Conservation (phyloP, 371 early-diverging fungal species). For the Mortierella sp. region DNA sequence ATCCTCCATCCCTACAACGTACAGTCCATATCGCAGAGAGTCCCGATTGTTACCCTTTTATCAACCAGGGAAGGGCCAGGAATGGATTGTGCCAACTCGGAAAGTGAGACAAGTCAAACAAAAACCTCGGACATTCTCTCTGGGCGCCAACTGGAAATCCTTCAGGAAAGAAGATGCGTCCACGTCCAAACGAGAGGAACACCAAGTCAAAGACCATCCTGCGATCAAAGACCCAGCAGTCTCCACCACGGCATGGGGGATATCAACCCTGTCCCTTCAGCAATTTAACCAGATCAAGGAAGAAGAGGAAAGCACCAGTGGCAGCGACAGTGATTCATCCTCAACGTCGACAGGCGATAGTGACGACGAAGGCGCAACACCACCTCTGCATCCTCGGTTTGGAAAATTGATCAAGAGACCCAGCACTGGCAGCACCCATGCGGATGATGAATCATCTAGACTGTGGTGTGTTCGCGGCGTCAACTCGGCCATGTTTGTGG, state of each 20-base stretch:
- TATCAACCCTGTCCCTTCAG: conserved; percentile 20
- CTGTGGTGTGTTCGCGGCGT: conserved; percentile 24
- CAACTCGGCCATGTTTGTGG: conserved; percentile 41
- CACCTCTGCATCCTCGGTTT: conserved; percentile 7
- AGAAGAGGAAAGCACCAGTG: conserved; percentile 20
- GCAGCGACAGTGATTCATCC: conserved; percentile 27
- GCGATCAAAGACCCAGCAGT: background rate
- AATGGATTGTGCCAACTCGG: conserved; percentile 31
- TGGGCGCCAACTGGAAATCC: conserved; percentile 15
- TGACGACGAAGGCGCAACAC: conserved; percentile 20
- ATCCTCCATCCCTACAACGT: conserved; percentile 15
- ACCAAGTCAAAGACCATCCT: background rate
- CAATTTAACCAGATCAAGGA: conserved; percentile 2
- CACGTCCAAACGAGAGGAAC: background rate
- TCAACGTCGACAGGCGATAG: conserved; percentile 25
- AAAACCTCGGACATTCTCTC: conserved; percentile 6
- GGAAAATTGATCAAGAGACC: conserved; percentile 16
- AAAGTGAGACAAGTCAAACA: conserved; percentile 14
- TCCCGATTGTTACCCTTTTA: conserved; percentile 39
- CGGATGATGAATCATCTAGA: background rate
- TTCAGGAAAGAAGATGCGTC: conserved; percentile 1
- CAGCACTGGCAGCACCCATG: background rate
- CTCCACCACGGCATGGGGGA: conserved; percentile 16
- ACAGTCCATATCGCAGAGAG: conserved; percentile 12
- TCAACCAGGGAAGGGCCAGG: conserved; percentile 48